Evolutionary conservation across 305 asterid genomes (phyloP).

Genomic region (Solanum hybrid): DNA sequence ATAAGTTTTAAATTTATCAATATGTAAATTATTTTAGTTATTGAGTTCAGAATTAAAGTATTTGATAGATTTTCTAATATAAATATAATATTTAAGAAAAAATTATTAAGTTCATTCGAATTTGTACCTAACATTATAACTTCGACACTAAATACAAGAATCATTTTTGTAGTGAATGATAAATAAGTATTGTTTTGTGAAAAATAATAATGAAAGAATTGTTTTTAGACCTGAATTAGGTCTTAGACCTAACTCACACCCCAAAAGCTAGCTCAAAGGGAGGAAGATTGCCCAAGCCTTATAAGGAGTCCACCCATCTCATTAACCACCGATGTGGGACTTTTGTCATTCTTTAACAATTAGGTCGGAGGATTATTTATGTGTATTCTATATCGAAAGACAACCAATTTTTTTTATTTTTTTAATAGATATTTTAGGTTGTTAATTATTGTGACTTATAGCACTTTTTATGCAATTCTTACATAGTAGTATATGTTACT

Average conservation of each 20-base stretch:
- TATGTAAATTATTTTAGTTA: neutral
- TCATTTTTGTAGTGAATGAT: neutral
- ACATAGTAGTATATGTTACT: neutral
- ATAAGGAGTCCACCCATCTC: no score
- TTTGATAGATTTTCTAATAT: neutral
- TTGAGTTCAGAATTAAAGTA: neutral
- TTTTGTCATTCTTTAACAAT: no score
- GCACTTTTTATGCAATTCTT: no score
- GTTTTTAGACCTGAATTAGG: neutral
- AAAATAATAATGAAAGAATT: neutral
- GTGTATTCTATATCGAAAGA: neutral
- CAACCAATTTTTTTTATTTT: neutral
- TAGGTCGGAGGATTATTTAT: neutral
- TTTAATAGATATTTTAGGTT: neutral
- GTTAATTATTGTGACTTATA: neutral
- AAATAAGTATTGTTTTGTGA: neutral
- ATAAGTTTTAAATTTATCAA: neutral
- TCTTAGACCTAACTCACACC: no score
- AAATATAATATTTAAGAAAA: neutral
- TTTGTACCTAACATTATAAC: neutral
- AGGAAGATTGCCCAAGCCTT: no score
- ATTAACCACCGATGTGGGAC: no score
- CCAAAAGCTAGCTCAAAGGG: no score
- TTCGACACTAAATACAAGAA: neutral
- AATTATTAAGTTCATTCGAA: neutral